A percentile compares a stretch with the other conserved stretches of the same genome.
Evolutionary conservation across 2,329 filamentous ascomycete genomes (phyloP).

Genomic region (Graphium sp.): DNA sequence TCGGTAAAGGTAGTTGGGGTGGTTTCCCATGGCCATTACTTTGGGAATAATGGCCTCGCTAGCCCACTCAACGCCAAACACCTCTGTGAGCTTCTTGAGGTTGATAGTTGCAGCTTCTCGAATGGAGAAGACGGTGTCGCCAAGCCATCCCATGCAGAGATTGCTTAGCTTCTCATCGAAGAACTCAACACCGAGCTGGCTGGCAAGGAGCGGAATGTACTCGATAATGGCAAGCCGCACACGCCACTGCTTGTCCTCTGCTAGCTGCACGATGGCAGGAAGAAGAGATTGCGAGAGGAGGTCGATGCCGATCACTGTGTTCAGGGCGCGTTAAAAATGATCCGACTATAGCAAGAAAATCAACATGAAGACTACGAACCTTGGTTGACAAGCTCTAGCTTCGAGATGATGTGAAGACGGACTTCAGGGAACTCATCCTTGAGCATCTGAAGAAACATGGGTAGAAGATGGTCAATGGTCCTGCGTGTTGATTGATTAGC

Average conservation of each 20-base stretch:
- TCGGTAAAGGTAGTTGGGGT: slow-evolving; percentile 96
- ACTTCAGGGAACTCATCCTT: slow-evolving; percentile 99
- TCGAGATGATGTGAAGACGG: slow-evolving; percentile 97
- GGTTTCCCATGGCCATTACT: slow-evolving; percentile 95
- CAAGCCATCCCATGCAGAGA: slow-evolving; percentile 96
- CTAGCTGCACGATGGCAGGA: slow-evolving; percentile 90
- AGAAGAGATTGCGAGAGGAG: slow-evolving; percentile 90
- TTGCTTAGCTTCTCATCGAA: slow-evolving; percentile 95
- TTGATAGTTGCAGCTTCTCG: slow-evolving; percentile 95
- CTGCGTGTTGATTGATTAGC: slow-evolving; percentile 23
- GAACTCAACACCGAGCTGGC: slow-evolving; percentile 90
- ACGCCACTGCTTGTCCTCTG: slow-evolving; percentile 98
- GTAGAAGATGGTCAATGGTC: slow-evolving; percentile 88
- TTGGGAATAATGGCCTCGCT: slow-evolving; percentile 95
- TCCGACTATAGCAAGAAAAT: background rate
- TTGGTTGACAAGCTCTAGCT: slow-evolving; percentile 94
- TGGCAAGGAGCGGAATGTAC: slow-evolving; percentile 92
- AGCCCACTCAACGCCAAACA: slow-evolving; percentile 96
- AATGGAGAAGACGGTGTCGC: slow-evolving; percentile 97
- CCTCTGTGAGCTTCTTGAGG: slow-evolving; percentile 94
- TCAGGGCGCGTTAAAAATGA: slow-evolving; percentile 7
- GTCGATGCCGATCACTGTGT: slow-evolving; percentile 85
- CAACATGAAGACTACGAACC: slow-evolving; percentile 28
- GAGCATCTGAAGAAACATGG: slow-evolving; percentile 98
- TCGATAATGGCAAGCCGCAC: slow-evolving; percentile 97